Percentiles rank a stretch among this genome's conserved stretches.
Evolutionary conservation across 495 filamentous ascomycete species (phyloP).

Genomic region (Thozetella sp.): DNA sequence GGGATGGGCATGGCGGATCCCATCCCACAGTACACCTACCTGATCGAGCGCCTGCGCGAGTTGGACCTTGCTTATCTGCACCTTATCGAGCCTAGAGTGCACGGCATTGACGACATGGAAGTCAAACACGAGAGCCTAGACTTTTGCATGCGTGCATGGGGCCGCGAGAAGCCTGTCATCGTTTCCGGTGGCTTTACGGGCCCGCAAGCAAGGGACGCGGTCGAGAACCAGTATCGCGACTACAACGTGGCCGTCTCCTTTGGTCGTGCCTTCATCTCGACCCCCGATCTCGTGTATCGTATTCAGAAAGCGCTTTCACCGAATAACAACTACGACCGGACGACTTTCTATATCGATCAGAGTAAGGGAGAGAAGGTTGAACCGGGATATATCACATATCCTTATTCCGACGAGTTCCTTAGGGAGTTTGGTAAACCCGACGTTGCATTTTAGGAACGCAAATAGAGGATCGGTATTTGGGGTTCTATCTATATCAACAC

Average conservation of each 20-base stretch:
- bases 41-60: constrained; percentile 47
- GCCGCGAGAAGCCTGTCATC: constrained; percentile 18
- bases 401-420: constrained; percentile 26
- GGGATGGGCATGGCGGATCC: constrained; percentile 57
- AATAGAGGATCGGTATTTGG: too few relatives aligned
- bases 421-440: constrained; percentile 2
- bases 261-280: constrained; percentile 64
- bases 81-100: constrained; percentile 43
- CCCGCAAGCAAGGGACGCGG: constrained; percentile 36
- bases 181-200: constrained; percentile 23
- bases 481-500: too few relatives aligned
- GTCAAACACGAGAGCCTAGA: constrained; percentile 12
- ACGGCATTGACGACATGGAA: background rate
- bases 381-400: constrained; percentile 65
- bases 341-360: constrained; percentile 53
- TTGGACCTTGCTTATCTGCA: constrained; percentile 65
- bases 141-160: constrained; percentile 23
- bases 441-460: background rate
- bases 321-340: constrained; percentile 53
- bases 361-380: constrained; percentile 21
- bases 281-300: constrained; percentile 66
- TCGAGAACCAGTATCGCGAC: constrained; percentile 51
- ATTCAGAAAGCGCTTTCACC: constrained; percentile 53
- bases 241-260: constrained; percentile 52
- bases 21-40: constrained; percentile 56